phyloP scores from a whole-genome alignment of 2,329 filamentous ascomycete species.

The Aspergillus viridinutans region DNA sequence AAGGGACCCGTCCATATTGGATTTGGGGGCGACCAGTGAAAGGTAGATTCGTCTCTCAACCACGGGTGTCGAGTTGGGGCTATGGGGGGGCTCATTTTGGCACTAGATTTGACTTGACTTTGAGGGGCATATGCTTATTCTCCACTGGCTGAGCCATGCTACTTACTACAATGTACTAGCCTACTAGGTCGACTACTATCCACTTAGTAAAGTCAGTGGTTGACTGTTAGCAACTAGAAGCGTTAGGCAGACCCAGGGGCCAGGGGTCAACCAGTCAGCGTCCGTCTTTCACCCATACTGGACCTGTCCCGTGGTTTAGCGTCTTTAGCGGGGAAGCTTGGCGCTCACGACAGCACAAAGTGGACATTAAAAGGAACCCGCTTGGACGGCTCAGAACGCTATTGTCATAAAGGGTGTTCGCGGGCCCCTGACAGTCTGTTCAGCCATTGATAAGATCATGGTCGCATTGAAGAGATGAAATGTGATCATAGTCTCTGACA shows the following conservation, averaged over 20 bases:
- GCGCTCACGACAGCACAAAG: neutral
- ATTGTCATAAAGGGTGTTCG: neutral
- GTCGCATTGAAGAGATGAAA: neutral
- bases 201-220: too few relatives aligned
- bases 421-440: neutral
- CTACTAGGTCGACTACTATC: too few relatives aligned
- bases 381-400: neutral
- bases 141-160: neutral
- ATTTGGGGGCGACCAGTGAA: neutral
- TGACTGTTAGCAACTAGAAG: too few relatives aligned
- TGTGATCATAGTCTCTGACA: neutral
- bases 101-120: neutral
- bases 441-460: neutral
- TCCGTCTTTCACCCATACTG: neutral
- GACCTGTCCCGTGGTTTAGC: constrained; percentile 3
- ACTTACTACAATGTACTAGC: too few relatives aligned
- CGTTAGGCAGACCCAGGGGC: neutral
- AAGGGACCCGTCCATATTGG: neutral
- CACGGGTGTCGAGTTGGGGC: neutral
- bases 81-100: neutral
- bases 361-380: neutral
- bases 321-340: constrained; percentile 13
- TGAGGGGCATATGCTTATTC: neutral
- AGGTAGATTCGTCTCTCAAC: neutral
- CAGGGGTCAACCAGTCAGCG: neutral